A percentile compares a stretch with the other conserved stretches of the same genome.
phyloP scores from a whole-genome alignment of 1,284 basidiomycete genomes.

The Puccinia sorghi region DNA sequence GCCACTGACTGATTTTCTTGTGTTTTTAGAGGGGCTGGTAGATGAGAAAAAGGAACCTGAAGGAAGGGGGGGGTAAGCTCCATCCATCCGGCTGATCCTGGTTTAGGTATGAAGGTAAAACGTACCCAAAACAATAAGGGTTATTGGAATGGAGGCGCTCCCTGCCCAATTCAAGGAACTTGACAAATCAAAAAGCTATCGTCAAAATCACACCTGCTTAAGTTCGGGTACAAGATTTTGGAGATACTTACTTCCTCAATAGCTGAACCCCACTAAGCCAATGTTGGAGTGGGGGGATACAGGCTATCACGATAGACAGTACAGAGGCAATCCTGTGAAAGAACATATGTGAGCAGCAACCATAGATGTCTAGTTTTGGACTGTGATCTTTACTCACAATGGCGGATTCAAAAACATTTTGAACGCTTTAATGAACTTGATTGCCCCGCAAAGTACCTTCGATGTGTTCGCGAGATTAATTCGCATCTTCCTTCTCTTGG shows the following conservation, averaged over 20 bases:
- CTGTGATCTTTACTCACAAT: constrained; percentile 21
- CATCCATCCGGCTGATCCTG: neutral
- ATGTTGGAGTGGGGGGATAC: constrained; percentile 59
- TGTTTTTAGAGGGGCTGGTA: neutral
- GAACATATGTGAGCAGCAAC: constrained; percentile 57
- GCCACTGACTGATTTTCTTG: neutral
- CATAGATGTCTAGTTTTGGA: constrained; percentile 51
- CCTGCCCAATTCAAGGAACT: constrained; percentile 60
- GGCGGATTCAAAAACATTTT: constrained; percentile 53
- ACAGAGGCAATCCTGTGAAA: constrained; percentile 58
- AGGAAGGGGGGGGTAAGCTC: neutral
- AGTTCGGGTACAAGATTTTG: neutral
- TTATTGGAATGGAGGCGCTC: constrained; percentile 60
- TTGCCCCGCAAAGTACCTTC: constrained; percentile 17
- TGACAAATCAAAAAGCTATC: neutral
- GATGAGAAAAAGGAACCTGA: constrained; percentile 10
- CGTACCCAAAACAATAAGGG: constrained; percentile 60
- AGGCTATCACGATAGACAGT: constrained; percentile 59
- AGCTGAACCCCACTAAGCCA: constrained; percentile 58
- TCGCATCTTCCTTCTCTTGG: neutral
- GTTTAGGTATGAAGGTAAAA: neutral
- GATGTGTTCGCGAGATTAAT: neutral
- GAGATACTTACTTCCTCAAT: constrained; percentile 55
- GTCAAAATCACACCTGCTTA: neutral
- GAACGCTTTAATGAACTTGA: constrained; percentile 48